Conservation (phyloP, 768 basidiomycete genomes). For the Mycena chlorophos region DNA sequence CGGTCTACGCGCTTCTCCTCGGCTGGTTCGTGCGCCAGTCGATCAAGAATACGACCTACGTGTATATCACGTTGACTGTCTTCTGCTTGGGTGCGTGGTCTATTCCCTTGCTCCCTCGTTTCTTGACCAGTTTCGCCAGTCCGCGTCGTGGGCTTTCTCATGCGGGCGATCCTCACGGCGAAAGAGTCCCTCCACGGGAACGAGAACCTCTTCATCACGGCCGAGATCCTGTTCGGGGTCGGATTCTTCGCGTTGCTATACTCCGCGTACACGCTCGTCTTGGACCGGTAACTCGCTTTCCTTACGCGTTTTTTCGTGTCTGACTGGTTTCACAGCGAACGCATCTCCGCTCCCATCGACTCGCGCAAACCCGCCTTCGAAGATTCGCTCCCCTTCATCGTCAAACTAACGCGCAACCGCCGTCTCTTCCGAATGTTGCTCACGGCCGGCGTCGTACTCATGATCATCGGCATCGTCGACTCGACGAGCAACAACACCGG, state of each 20-base stretch:
- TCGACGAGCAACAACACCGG: slow-evolving; percentile 17
- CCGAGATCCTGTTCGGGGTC: slow-evolving; percentile 30
- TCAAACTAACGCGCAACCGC: slow-evolving; percentile 31
- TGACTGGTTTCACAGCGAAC: not conserved
- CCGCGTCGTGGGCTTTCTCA: slow-evolving; percentile 40
- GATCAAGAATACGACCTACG: slow-evolving; percentile 34
- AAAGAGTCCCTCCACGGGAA: not conserved
- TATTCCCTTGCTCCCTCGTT: not conserved
- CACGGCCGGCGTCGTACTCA: slow-evolving; percentile 33
- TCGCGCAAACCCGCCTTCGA: not conserved
- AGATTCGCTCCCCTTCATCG: not conserved
- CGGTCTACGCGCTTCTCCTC: slow-evolving; percentile 34
- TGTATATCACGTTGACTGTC: slow-evolving; percentile 34
- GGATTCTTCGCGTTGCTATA: slow-evolving; percentile 37
- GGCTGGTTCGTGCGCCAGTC: slow-evolving; percentile 33
- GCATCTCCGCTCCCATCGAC: not conserved
- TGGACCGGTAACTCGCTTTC: slow-evolving; percentile 30
- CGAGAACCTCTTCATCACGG: slow-evolving; percentile 8
- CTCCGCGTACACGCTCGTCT: slow-evolving; percentile 34
- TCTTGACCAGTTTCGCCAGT: slow-evolving; percentile 29
- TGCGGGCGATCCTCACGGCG: slow-evolving; percentile 32
- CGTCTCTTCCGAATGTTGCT: slow-evolving; percentile 33
- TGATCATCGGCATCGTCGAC: slow-evolving; percentile 32
- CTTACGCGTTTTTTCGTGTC: not conserved
- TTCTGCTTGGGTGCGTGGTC: slow-evolving; percentile 40